A percentile compares a stretch with the other conserved stretches of the same genome.
Conservation (phyloP, 805 yeast species). For the Ogataea chonburiensis region DNA sequence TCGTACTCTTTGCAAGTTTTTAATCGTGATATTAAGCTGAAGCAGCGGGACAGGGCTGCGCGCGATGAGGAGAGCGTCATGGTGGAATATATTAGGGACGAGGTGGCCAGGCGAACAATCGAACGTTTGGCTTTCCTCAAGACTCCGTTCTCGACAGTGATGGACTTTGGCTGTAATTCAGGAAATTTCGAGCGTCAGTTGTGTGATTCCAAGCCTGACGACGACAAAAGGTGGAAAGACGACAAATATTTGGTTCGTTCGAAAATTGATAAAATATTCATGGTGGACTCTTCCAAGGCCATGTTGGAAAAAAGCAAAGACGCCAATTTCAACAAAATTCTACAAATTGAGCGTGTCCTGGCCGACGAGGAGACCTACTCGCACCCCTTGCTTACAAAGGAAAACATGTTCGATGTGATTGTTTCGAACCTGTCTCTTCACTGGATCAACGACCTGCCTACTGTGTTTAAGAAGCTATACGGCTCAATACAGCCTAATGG, state of each 20-base stretch:
- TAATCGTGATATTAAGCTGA: conserved; percentile 57
- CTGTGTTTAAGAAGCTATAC: conserved; percentile 54
- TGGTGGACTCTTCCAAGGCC: conserved; percentile 63
- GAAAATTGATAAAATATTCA: conserved; percentile 52
- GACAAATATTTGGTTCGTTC: conserved; percentile 53
- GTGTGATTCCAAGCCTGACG: conserved; percentile 38
- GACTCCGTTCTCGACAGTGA: conserved; percentile 54
- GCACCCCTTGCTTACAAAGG: conserved; percentile 40
- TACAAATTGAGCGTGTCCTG: conserved; percentile 49
- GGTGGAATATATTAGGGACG: conserved; percentile 73
- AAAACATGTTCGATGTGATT: conserved; percentile 60
- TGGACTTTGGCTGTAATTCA: conserved; percentile 73
- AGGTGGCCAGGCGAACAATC: conserved; percentile 67
- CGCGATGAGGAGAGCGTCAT: conserved; percentile 44
- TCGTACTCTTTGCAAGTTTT: conserved; percentile 42
- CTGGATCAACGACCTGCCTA: conserved; percentile 86
- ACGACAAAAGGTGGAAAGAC: conserved; percentile 42
- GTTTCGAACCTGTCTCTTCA: conserved; percentile 72
- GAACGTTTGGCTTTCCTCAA: conserved; percentile 75
- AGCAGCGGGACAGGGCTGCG: conserved; percentile 60
- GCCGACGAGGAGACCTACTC: conserved; percentile 68
- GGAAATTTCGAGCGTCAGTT: conserved; percentile 49
- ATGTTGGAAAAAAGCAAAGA: conserved; percentile 54
- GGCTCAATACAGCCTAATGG: conserved; percentile 73
- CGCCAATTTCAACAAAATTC: conserved; percentile 41